Evolutionary conservation across 78 protist genomes (phyloP).

Genomic region (Dictyostelium brefeldianum): DNA sequence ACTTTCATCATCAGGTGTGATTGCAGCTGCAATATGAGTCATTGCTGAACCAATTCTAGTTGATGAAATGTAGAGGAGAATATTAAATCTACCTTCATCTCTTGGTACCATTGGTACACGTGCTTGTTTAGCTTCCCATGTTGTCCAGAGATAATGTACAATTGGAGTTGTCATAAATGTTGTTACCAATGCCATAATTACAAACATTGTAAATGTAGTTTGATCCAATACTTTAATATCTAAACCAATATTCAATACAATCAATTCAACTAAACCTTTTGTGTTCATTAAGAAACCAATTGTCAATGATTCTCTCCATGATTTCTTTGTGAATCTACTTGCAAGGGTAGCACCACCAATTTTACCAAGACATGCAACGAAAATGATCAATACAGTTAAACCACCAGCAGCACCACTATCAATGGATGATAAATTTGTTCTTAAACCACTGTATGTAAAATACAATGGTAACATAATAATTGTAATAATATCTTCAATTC

Average conservation of each 20-base stretch:
- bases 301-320: constrained; percentile 82
- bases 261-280: constrained; percentile 85
- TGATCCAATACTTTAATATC: constrained; percentile 52
- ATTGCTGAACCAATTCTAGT: background rate
- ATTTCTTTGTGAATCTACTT: constrained; percentile 18
- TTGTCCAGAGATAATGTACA: constrained; percentile 56
- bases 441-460: constrained; percentile 81
- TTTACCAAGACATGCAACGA: constrained; percentile 72
- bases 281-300: constrained; percentile 89
- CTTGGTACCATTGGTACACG: constrained; percentile 33
- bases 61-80: constrained; percentile 35
- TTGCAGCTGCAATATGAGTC: constrained; percentile 29
- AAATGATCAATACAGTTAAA: constrained; percentile 62
- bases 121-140: background rate
- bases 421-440: constrained; percentile 35
- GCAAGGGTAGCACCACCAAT: constrained; percentile 69
- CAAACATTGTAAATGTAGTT: constrained; percentile 79
- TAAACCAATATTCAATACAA: constrained; percentile 84
- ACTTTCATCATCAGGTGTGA: background rate
- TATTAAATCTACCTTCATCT: constrained; percentile 38
- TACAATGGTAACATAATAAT: constrained; percentile 81
- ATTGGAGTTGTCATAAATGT: constrained; percentile 87
- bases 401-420: constrained; percentile 82
- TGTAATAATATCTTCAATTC: constrained; percentile 73
- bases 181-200: constrained; percentile 87